Base-by-base conservation (phyloP, 768 basidiomycete genomes). In the Suillus cothurnatus region DNA sequence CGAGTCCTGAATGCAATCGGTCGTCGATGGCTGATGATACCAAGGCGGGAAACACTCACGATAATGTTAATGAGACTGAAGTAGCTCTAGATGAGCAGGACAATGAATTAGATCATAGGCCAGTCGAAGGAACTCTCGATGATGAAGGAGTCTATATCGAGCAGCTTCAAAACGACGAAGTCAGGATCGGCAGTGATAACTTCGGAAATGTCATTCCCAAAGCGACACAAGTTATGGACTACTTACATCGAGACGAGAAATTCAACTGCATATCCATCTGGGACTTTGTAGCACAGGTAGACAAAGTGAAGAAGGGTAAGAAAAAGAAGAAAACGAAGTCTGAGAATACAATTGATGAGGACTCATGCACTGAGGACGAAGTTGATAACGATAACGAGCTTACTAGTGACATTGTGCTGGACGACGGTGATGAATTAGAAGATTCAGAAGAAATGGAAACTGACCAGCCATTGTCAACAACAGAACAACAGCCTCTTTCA, bases 261-360 rank as follows among this genome's bases (percentile, higher is more conserved):
- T 62, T 49, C 12, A 79, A 1, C 3, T 19, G 70, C 2, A n/a
- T 72, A 3, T 71, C 47, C 64, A 34, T 76, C 0, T 80, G 75
- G 76, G 79, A 80, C 28, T 77, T 66, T 58, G 66, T 76, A 0
- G 45, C 71, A 0, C 66, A 64, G 1, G 52, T 72, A 1, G 68
- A 76, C 4, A n/a, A n/a, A n/a, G n/a, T n/a, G 75, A 77, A 45
- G 7, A 71, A 64, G n/a, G 49, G 4, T 4, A 47, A 4, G 3
- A 47, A 47, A n/a, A n/a, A 45, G 1, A 47, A 45, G 21, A 63
- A 43, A 81, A 43, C 75, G 77, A 21, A 21, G 2, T 9, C 6
- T 3, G 4, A 39, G 15, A 15, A 17, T 39, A 39, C 4, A 6
- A 11, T 4, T 15, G 15, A 17, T 17, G 15, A 38, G 12, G 38